Conservation (phyloP, 768 basidiomycete species). For the Amanita polypyramis region DNA sequence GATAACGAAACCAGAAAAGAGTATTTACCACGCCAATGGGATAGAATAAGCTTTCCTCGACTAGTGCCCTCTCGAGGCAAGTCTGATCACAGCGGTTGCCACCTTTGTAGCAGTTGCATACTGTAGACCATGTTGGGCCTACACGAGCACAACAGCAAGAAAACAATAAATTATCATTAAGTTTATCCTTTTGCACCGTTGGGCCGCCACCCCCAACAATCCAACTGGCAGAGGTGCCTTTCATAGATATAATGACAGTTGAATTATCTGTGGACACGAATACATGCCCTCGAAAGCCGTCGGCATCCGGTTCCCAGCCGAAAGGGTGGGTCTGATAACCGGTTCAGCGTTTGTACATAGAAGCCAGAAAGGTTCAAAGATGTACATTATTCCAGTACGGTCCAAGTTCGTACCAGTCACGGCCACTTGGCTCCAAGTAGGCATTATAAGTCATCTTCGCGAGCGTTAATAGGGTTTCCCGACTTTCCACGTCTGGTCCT, state of each 20-base stretch:
- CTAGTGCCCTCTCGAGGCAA: conserved; percentile 71
- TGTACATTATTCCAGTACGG: conserved; percentile 13
- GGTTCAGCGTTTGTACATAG: neutral
- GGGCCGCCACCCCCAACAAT: conserved; percentile 64
- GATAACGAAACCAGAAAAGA: neutral
- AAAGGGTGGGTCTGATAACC: conserved; percentile 51
- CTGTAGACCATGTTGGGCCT: conserved; percentile 89
- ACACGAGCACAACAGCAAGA: conserved; percentile 94
- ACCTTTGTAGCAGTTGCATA: conserved; percentile 79
- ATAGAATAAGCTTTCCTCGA: conserved; percentile 83
- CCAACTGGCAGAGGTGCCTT: conserved; percentile 83
- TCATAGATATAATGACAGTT: conserved; percentile 81
- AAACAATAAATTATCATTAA: conserved; percentile 93
- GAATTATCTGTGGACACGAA: conserved; percentile 79
- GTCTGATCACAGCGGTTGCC: conserved; percentile 67
- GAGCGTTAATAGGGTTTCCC: conserved; percentile 58
- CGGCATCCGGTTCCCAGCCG: conserved; percentile 85
- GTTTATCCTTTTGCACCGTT: conserved; percentile 80
- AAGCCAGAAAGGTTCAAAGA: neutral
- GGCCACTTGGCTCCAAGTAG: conserved; percentile 38
- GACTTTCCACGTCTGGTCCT: conserved; percentile 57
- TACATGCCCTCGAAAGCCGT: conserved; percentile 87
- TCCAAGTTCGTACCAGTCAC: conserved; percentile 59
- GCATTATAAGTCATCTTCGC: conserved; percentile 84
- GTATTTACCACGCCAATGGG: conserved; percentile 65